A percentile compares a stretch with the other conserved stretches of the same genome.
phyloP scores from a whole-genome alignment of 805 yeast genomes.

The Kodamaea kaohsiungensis region DNA sequence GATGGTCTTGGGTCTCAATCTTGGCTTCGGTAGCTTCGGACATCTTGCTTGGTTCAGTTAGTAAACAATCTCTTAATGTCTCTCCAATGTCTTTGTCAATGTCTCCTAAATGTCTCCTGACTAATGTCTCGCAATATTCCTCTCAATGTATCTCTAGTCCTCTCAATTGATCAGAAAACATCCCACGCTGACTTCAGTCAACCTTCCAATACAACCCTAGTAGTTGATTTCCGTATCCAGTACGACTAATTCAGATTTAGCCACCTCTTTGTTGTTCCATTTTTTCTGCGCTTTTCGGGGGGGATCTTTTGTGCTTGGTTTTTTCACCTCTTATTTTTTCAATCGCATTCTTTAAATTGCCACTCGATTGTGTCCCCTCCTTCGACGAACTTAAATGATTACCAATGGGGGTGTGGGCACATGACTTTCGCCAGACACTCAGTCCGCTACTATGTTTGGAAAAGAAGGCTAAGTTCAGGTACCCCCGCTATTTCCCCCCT shows the following conservation, averaged over 20 bases:
- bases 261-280: background rate
- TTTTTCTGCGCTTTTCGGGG: background rate
- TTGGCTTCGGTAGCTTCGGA: conserved; percentile 43
- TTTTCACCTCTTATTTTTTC: conserved; percentile 1
- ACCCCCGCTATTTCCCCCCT: background rate
- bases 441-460: background rate
- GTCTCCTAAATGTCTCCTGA: background rate
- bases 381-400: background rate
- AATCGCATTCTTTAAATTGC: background rate
- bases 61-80: background rate
- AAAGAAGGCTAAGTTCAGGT: background rate
- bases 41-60: conserved; percentile 21
- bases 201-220: too few species aligned
- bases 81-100: background rate
- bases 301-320: background rate
- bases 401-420: background rate
- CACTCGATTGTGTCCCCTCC: conserved; percentile 3
- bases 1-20: conserved; percentile 33
- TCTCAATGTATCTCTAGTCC: too few species aligned
- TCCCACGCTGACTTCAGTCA: too few species aligned
- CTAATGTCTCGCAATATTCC: background rate
- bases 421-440: background rate
- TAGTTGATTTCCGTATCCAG: background rate
- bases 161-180: too few species aligned
- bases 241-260: background rate